Evolutionary conservation across 805 yeast genomes (phyloP), one percentile per base, ranked within the genome.

Genomic region (Saccharomycopsis selenospora): DNA sequence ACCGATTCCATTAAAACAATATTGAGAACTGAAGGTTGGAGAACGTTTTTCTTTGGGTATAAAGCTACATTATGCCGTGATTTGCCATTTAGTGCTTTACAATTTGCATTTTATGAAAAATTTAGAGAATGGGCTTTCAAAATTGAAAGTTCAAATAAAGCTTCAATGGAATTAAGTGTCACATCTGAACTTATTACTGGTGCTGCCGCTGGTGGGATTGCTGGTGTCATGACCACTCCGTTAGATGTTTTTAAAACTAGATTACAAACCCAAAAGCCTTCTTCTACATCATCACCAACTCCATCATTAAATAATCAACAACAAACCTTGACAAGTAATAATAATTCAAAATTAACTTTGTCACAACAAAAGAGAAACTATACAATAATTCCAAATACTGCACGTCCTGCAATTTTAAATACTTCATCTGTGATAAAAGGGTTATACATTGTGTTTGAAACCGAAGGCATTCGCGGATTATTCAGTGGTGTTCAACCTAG

Each of bases 401-500:
- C 52, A 6, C 29, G 50, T 5, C 55, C 55, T 10, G 55, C 53
- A 7, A 52, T 52, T 18, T 30, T 52, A 10, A 45, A 40, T 23
- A 52, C 55, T 8, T 40, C 45, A 5, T 42, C 85, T 2, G 75
- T 82, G 1, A 45, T 69, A 28, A 67, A 30, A 67, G 44, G 82
- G 17, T 60, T 85, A 36, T 56, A 58, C 26, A 68, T 72, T 5
- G 78, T 93, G 3, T 84, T 82, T 61, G 73, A 65, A 47, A 68
- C 73, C 23, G 96, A 93, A 63, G 98, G 99, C 1, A 46, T 82
- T 0, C 51, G 74, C 1, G 96, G 96, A 0, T 70, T 88, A 36
- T 91, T 93, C 65, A 78, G 90, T 27, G 99, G 99, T 1, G 96
- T 93, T 4, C 97, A 96, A 0, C 99, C 99, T 1, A 73, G 99